These are phyloP conservation scores for Agaricus bisporus DNA, from an alignment of 768 basidiomycete species.

Conservation along the genomic window DNA sequence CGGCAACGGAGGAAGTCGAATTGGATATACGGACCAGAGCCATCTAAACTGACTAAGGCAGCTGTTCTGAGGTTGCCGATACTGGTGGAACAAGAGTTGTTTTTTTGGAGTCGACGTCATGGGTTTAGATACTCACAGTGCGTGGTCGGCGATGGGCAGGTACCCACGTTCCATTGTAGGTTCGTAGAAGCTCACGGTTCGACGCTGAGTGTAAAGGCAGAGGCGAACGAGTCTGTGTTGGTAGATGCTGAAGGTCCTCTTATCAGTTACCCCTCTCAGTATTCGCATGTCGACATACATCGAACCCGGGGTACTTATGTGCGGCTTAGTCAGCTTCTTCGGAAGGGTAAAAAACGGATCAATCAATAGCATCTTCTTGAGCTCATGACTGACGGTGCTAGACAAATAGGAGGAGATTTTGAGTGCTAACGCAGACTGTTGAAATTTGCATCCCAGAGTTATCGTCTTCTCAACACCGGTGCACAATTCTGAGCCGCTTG, in stretches of 20 bases:
- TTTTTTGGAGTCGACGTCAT: slow-evolving; percentile 3
- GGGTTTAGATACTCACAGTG: slow-evolving; percentile 43
- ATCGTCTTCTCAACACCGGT: too few relatives aligned
- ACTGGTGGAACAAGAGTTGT: slow-evolving; percentile 28
- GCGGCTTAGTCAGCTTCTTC: neutral
- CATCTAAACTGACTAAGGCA: slow-evolving; percentile 77
- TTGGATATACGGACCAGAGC: slow-evolving; percentile 49
- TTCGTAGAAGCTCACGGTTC: slow-evolving; percentile 42
- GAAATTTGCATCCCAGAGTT: too few relatives aligned
- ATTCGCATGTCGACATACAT: slow-evolving; percentile 6
- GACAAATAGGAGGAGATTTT: too few relatives aligned
- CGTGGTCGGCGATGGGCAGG: slow-evolving; percentile 74
- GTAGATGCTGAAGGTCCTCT: slow-evolving; percentile 1
- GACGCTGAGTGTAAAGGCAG: slow-evolving; percentile 13
- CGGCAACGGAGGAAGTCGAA: neutral
- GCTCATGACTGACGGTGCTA: too few relatives aligned
- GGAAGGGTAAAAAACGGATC: too few relatives aligned
- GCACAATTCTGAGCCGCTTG: too few relatives aligned
- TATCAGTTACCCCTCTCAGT: slow-evolving; percentile 6
- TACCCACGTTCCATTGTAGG: slow-evolving; percentile 59
- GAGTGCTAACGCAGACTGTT: too few relatives aligned
- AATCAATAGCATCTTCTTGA: too few relatives aligned
- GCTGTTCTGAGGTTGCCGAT: slow-evolving; percentile 84
- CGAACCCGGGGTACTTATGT: neutral
- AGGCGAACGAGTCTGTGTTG: neutral